These are phyloP conservation scores for Yarrowia sp. DNA, from an alignment of 805 yeast species.

Conservation along the genomic window DNA sequence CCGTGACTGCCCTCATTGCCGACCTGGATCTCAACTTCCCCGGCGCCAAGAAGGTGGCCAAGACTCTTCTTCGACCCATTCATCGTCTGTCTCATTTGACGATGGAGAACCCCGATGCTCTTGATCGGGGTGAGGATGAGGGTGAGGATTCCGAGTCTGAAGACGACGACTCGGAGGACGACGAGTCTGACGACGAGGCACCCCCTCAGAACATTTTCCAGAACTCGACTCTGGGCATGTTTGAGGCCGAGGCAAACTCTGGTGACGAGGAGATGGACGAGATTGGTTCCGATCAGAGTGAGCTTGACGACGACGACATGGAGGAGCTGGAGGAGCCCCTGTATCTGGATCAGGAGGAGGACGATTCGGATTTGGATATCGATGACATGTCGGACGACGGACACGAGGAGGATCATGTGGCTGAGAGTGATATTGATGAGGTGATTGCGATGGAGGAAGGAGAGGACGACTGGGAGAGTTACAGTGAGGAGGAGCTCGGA, in stretches of 20 bases:
- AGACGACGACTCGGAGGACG: conserved; percentile 46
- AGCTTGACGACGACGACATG: conserved; percentile 37
- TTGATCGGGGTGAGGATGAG: conserved; percentile 53
- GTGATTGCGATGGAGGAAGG: conserved; percentile 36
- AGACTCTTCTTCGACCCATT: conserved; percentile 64
- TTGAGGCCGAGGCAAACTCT: conserved; percentile 72
- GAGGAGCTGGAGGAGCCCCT: conserved; percentile 32
- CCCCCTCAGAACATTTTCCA: conserved; percentile 77
- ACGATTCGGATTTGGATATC: conserved; percentile 11
- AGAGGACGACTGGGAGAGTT: conserved; percentile 36
- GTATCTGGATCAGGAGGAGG: conserved; percentile 30
- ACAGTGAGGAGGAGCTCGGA: conserved; percentile 16
- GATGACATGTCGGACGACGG: conserved; percentile 36
- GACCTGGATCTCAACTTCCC: conserved; percentile 79
- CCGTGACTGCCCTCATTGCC: conserved; percentile 66
- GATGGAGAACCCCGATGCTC: conserved; percentile 47
- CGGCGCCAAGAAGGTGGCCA: conserved; percentile 64
- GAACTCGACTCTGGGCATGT: conserved; percentile 94
- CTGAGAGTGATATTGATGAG: conserved; percentile 34
- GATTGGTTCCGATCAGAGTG: conserved; percentile 22
- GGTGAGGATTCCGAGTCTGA: conserved; percentile 48
- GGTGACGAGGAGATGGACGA: conserved; percentile 38
- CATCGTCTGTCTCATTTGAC: conserved; percentile 56
- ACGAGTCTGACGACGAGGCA: conserved; percentile 50
- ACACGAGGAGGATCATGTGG: conserved; percentile 30